phyloP scores from a whole-genome alignment of 1,284 basidiomycete species.

The Ustilago crameri region DNA sequence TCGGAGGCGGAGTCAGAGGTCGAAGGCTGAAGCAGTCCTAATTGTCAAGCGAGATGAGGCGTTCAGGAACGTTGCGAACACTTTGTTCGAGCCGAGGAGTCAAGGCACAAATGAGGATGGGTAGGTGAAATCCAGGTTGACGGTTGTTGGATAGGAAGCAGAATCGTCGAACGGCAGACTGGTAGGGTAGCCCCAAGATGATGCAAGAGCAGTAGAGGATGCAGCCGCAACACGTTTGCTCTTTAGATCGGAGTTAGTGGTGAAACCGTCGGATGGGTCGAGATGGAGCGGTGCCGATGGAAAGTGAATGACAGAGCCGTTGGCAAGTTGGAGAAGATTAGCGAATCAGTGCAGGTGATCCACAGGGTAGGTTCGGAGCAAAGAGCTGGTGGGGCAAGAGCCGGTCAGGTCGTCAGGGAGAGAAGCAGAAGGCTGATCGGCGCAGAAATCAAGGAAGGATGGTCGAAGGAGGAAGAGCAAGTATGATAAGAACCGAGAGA shows the following conservation, averaged over 20 bases:
- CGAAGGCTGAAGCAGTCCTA: no score
- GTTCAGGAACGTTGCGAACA: no score
- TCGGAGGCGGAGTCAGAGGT: no score
- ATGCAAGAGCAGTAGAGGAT: conserved; percentile 4
- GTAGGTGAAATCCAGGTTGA: background rate
- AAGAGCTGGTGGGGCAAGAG: background rate
- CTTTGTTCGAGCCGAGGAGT: no score
- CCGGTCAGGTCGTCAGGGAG: background rate
- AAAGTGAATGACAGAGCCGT: background rate
- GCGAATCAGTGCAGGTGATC: background rate
- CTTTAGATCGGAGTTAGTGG: conserved; percentile 1
- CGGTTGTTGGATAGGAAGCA: background rate
- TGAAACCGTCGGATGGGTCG: conserved; percentile 5
- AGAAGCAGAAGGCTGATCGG: background rate
- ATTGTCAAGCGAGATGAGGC: no score
- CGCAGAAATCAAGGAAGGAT: no score
- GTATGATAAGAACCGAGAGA: no score
- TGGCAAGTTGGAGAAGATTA: background rate
- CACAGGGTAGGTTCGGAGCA: no score
- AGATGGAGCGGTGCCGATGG: background rate
- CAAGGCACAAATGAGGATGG: no score
- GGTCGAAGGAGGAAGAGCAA: background rate
- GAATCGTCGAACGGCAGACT: conserved; percentile 21
- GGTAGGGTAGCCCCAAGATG: conserved; percentile 14
- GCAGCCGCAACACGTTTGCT: background rate